Evolutionary conservation across 306 rosid species (phyloP).

Genomic region (Psophocarpus tetragonolobus): DNA sequence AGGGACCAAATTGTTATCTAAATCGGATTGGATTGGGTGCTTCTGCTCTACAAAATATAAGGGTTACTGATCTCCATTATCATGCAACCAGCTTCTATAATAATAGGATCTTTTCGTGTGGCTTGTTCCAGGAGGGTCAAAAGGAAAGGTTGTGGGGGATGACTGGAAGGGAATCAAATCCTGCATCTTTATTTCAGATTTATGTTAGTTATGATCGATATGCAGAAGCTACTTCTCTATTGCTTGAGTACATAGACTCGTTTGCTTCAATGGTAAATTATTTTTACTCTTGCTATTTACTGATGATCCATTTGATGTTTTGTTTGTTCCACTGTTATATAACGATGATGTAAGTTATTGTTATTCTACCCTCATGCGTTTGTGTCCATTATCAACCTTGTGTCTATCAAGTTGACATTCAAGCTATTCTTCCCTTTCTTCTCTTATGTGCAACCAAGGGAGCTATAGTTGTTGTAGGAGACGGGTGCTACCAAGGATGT

Average conservation of each 20-base stretch:
- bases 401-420: background rate
- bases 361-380: background rate
- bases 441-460: background rate
- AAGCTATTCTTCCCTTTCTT: background rate
- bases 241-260: constrained; percentile 74
- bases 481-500: background rate
- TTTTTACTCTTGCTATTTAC: constrained; percentile 30
- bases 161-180: constrained; percentile 85
- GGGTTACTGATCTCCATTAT: background rate
- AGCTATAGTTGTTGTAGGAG: background rate
- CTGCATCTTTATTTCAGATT: constrained; percentile 78
- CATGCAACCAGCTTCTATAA: background rate
- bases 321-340: constrained; percentile 3
- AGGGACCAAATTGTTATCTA: no score
- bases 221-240: constrained; percentile 82
- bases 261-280: constrained; percentile 69
- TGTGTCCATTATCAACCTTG: background rate
- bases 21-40: no score
- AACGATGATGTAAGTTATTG: no score
- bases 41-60: background rate
- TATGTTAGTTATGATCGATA: constrained; percentile 86
- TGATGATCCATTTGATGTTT: background rate
- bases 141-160: constrained; percentile 67
- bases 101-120: constrained; percentile 29
- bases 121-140: constrained; percentile 66